Evolutionary conservation across 75 land plant genomes (phyloP).

Genomic region (Gnetum montanum): DNA sequence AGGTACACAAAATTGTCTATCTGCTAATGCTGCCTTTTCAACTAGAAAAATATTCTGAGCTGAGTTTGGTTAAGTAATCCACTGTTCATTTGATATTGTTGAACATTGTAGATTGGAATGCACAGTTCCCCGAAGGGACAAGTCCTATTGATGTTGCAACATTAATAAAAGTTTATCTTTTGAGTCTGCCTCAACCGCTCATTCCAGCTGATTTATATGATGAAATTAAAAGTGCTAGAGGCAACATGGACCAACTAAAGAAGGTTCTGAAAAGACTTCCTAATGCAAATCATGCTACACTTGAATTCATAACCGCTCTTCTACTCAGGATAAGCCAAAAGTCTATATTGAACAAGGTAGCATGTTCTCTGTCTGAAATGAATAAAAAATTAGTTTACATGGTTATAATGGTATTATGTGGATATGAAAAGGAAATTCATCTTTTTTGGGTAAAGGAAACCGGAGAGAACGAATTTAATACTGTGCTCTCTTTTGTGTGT

Average conservation of each 20-base stretch:
- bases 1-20: no score
- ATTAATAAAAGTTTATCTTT: slow-evolving; percentile 52
- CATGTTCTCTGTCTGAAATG: no score
- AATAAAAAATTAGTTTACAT: neutral
- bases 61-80: no score
- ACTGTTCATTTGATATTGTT: no score
- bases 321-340: slow-evolving; percentile 64
- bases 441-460: neutral
- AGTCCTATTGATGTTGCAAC: slow-evolving; percentile 71
- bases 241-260: slow-evolving; percentile 36
- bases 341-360: slow-evolving; percentile 59
- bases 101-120: slow-evolving; percentile 62
- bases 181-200: slow-evolving; percentile 75
- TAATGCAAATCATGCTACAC: slow-evolving; percentile 55
- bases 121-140: slow-evolving; percentile 57
- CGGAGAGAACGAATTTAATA: neutral
- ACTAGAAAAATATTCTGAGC: no score
- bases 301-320: slow-evolving; percentile 65
- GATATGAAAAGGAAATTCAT: neutral
- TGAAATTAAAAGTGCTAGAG: slow-evolving; percentile 50
- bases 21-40: no score
- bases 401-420: neutral
- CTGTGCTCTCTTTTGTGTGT: slow-evolving; percentile 2
- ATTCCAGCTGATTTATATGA: slow-evolving; percentile 48
- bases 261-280: slow-evolving; percentile 57